Conservation (phyloP, 2,329 filamentous ascomycete species). For the Aspergillus pseudoterreus region DNA sequence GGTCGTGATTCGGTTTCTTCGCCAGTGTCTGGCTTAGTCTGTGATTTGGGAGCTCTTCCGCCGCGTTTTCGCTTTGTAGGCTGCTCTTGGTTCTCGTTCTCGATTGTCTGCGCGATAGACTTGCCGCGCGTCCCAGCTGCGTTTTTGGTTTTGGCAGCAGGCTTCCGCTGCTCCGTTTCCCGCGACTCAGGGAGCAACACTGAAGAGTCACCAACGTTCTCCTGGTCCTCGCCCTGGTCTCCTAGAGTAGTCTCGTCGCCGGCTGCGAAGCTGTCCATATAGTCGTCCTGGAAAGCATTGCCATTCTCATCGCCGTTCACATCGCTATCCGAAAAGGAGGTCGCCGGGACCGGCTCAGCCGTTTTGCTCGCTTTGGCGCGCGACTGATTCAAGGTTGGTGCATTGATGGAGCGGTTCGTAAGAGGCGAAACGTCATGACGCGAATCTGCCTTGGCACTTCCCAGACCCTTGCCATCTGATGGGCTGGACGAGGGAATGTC, state of each 20-base stretch:
- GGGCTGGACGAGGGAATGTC: conserved; percentile 37
- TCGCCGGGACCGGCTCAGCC: conserved; percentile 19
- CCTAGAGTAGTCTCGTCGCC: conserved; percentile 22
- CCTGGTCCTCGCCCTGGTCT: conserved; percentile 13
- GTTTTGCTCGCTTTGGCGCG: conserved; percentile 18
- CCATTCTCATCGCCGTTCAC: conserved; percentile 33
- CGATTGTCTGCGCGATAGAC: conserved; percentile 11
- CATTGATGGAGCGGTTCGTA: conserved; percentile 33
- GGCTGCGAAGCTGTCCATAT: conserved; percentile 22
- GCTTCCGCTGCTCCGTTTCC: conserved; percentile 10
- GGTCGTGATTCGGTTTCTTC: conserved; percentile 24
- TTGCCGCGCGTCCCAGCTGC: conserved; percentile 10
- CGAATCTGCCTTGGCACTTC: conserved; percentile 18
- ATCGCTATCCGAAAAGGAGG: conserved; percentile 36
- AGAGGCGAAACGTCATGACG: conserved; percentile 33
- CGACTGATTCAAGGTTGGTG: conserved; percentile 23
- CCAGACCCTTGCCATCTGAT: conserved; percentile 29
- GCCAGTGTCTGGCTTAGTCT: conserved; percentile 17
- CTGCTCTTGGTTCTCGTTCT: conserved; percentile 13
- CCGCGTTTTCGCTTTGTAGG: conserved; percentile 26
- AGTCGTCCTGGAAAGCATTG: conserved; percentile 25
- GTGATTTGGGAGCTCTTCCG: conserved; percentile 30
- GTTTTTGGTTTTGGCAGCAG: conserved; percentile 17
- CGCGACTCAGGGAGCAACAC: conserved; percentile 11
- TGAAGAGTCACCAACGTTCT: conserved; percentile 17